A percentile compares a stretch with the other conserved stretches of the same genome.
phyloP scores from a whole-genome alignment of 2,329 filamentous ascomycete species.

The Sclerotiophoma versabilis region DNA sequence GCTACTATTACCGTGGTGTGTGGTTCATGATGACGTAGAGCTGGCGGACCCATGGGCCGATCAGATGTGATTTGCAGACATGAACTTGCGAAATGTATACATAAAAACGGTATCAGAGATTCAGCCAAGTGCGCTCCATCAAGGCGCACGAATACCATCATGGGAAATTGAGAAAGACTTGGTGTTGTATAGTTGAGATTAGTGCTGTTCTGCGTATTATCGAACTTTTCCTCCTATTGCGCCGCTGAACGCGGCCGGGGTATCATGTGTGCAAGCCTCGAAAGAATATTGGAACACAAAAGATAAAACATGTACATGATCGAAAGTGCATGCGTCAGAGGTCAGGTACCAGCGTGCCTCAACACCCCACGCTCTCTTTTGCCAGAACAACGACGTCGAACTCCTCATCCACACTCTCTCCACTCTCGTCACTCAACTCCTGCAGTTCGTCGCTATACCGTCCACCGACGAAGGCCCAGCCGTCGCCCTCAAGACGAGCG shows the following conservation, averaged over 20 bases:
- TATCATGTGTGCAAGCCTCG: background rate
- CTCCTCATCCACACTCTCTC: conserved; percentile 44
- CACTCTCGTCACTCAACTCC: conserved; percentile 24
- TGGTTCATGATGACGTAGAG: conserved; percentile 3
- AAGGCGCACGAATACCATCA: too few relatives aligned
- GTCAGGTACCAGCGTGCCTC: background rate
- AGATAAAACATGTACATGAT: background rate
- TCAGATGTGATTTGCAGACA: background rate
- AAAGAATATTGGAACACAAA: background rate
- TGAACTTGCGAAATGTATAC: too few relatives aligned
- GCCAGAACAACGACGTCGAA: conserved; percentile 44
- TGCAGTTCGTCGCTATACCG: conserved; percentile 29
- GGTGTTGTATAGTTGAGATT: background rate
- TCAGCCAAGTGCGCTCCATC: too few relatives aligned
- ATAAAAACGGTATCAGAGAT: too few relatives aligned
- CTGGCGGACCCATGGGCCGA: background rate
- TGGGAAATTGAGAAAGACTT: background rate
- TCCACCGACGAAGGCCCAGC: conserved; percentile 41
- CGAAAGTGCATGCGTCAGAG: background rate
- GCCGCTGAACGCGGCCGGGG: background rate
- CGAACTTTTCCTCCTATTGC: conserved; percentile 5
- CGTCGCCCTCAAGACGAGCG: conserved; percentile 40
- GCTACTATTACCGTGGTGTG: background rate
- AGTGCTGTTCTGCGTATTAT: background rate
- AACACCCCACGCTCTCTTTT: conserved; percentile 9